phyloP scores from a whole-genome alignment of 192 early-diverging fungal genomes.

The Coemansia sp. region DNA sequence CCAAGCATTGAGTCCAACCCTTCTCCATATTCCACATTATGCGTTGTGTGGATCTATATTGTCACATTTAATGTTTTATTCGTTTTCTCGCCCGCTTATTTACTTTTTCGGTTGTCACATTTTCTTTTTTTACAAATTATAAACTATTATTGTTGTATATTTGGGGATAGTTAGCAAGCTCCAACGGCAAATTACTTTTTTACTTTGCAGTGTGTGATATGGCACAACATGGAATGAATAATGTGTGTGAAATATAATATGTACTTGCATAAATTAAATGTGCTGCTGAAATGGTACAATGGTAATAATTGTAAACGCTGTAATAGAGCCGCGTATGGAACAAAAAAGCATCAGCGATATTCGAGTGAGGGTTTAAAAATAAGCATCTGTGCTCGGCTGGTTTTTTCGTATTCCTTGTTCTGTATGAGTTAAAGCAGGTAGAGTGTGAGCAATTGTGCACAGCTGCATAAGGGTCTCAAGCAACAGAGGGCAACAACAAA shows the following conservation, averaged over 20 bases:
- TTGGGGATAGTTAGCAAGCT: not conserved
- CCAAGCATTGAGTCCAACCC: constrained; percentile 6
- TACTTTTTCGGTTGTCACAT: not conserved
- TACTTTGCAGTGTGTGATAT: not conserved
- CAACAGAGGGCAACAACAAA: no score
- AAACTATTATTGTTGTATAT: constrained; percentile 1
- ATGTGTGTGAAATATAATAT: not conserved
- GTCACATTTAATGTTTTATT: constrained; percentile 2
- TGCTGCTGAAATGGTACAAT: not conserved
- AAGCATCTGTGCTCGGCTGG: not conserved
- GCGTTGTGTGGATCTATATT: not conserved
- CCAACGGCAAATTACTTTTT: not conserved
- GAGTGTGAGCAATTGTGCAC: no score
- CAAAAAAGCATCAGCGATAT: not conserved
- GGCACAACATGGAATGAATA: not conserved
- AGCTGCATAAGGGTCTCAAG: no score
- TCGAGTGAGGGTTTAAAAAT: no score
- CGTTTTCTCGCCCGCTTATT: not conserved
- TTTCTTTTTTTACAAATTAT: not conserved
- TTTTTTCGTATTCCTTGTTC: constrained; percentile 1
- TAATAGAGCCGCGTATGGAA: constrained; percentile 4
- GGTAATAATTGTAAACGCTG: not conserved
- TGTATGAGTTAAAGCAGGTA: no score
- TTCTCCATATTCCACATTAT: constrained; percentile 1
- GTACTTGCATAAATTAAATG: constrained; percentile 4